Evolutionary conservation across 331 rosid species (phyloP).

Genomic region (Erythrophleum ivorense): DNA sequence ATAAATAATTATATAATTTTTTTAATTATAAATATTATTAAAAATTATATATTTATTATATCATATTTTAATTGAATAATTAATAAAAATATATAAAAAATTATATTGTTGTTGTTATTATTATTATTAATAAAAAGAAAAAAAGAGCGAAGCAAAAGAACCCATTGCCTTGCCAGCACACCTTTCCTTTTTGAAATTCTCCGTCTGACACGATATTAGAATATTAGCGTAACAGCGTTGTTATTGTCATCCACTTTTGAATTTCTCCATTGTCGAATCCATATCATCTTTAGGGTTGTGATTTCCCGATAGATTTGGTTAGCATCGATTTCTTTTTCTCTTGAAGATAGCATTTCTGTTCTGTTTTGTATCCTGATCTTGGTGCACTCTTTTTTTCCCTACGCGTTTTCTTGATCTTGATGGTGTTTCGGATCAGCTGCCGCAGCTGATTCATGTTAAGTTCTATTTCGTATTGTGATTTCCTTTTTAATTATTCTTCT

Average conservation of each 20-base stretch:
- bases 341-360: not conserved
- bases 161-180: no score
- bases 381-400: not conserved
- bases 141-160: no score
- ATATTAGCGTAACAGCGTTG: no score
- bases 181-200: no score
- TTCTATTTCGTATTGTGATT: slow-evolving; percentile 9
- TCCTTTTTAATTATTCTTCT: not conserved
- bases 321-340: not conserved
- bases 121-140: no score
- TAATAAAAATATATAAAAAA: no score
- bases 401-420: not conserved
- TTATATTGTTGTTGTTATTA: no score
- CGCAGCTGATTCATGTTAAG: not conserved
- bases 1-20: no score
- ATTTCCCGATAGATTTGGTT: not conserved
- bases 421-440: not conserved
- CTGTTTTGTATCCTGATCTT: not conserved
- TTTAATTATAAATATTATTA: no score
- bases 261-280: not conserved
- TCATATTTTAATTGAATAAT: no score
- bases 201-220: no score
- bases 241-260: not conserved
- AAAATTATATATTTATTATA: no score
- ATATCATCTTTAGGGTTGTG: not conserved